Evolutionary conservation across 2,329 filamentous ascomycete species (phyloP).

Genomic region (Cytospora leucostoma): DNA sequence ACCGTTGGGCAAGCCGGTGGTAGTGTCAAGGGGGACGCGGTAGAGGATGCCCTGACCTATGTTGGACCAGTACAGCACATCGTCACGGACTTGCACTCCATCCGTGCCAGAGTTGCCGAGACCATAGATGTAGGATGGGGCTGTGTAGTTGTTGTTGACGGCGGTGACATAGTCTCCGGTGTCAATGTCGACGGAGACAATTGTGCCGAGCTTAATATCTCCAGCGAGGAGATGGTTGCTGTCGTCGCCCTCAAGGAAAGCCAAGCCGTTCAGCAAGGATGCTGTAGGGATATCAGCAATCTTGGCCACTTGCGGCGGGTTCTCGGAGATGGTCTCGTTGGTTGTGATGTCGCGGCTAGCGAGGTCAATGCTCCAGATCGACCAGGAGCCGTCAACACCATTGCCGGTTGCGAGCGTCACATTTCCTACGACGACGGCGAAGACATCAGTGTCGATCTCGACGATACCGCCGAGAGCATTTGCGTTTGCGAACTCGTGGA

Average conservation of each 20-base stretch:
- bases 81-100: conserved; percentile 33
- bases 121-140: conserved; percentile 21
- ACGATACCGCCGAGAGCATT: conserved; percentile 40
- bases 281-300: conserved; percentile 30
- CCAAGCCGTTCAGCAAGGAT: conserved; percentile 35
- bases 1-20: conserved; percentile 25
- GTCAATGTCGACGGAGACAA: conserved; percentile 32
- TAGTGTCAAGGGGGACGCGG: conserved; percentile 28
- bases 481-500: conserved; percentile 35
- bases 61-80: conserved; percentile 35
- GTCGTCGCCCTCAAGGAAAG: conserved; percentile 25
- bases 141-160: conserved; percentile 33
- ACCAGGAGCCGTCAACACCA: conserved; percentile 27
- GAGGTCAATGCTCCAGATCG: conserved; percentile 32
- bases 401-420: conserved; percentile 29
- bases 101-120: conserved; percentile 31
- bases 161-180: conserved; percentile 31
- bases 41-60: conserved; percentile 30
- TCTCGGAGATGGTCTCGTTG: conserved; percentile 15
- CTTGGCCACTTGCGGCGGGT: conserved; percentile 29
- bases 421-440: conserved; percentile 36
- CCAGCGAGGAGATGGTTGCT: conserved; percentile 30
- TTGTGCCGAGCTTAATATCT: conserved; percentile 31
- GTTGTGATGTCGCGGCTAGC: conserved; percentile 30
- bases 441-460: conserved; percentile 37